Conservation (phyloP, 2,329 filamentous ascomycete species). For the Penicillium sp. region DNA sequence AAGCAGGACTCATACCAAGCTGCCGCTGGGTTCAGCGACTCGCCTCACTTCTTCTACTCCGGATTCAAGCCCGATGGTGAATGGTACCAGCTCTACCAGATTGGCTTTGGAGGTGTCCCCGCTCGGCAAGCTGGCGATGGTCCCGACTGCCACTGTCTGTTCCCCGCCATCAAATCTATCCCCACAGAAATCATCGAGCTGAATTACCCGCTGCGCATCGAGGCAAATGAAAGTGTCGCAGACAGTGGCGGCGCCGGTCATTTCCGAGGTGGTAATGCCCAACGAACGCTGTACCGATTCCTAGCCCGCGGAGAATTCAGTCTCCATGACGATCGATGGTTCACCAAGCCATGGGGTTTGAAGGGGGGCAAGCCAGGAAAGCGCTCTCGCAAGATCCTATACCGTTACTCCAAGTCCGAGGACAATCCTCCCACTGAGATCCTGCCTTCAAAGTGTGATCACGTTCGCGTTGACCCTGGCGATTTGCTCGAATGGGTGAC, state of each 20-base stretch:
- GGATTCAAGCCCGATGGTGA: constrained; percentile 52
- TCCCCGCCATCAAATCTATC: constrained; percentile 54
- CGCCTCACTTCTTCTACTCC: constrained; percentile 54
- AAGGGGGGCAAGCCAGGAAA: constrained; percentile 50
- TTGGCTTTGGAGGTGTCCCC: constrained; percentile 54
- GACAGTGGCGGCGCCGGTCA: constrained; percentile 53
- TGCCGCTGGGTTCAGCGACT: constrained; percentile 55
- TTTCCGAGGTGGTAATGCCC: constrained; percentile 53
- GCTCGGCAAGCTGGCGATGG: constrained; percentile 52
- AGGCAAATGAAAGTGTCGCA: constrained; percentile 51
- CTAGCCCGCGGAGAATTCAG: constrained; percentile 49
- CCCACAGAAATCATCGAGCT: constrained; percentile 51
- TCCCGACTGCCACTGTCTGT: constrained; percentile 54
- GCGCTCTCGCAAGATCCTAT: constrained; percentile 47
- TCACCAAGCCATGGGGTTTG: constrained; percentile 54
- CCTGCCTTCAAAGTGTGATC: constrained; percentile 52
- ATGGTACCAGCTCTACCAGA: constrained; percentile 55
- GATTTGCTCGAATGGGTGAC: constrained; percentile 55
- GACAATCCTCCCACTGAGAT: constrained; percentile 34
- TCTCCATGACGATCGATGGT: constrained; percentile 53
- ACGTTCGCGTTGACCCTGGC: constrained; percentile 48
- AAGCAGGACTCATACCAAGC: constrained; percentile 50
- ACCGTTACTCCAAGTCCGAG: constrained; percentile 42
- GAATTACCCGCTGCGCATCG: constrained; percentile 52
- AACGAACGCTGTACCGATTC: constrained; percentile 52